Evolutionary conservation across 75 land plant species (phyloP).

Genomic region (Pinus taeda): DNA sequence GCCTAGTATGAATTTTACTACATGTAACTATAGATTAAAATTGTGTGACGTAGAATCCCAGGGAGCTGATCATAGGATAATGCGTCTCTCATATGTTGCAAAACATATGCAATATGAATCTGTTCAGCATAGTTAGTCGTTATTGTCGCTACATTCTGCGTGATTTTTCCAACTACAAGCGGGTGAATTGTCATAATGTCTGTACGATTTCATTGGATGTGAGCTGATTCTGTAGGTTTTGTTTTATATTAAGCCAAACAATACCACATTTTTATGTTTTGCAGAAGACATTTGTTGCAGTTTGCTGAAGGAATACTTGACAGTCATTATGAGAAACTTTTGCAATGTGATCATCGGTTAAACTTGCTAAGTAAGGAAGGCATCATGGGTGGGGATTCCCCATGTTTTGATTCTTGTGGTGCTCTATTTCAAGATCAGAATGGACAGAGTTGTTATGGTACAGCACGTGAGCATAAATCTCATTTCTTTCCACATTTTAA

Average conservation of each 20-base stretch:
- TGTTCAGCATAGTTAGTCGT: background rate
- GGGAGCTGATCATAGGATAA: no score
- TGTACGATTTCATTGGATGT: background rate
- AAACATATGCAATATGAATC: background rate
- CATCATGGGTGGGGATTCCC: background rate
- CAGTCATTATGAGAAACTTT: slow-evolving; percentile 75
- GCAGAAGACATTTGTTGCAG: slow-evolving; percentile 42
- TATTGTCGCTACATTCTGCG: background rate
- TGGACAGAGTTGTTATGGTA: background rate
- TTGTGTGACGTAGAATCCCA: background rate
- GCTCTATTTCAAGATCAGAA: background rate
- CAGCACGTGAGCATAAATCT: background rate
- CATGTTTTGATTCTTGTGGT: slow-evolving; percentile 1
- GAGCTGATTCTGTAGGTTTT: background rate
- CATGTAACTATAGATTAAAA: background rate
- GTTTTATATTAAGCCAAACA: background rate
- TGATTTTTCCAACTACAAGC: background rate
- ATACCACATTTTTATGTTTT: background rate
- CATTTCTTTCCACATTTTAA: background rate
- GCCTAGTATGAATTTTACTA: background rate
- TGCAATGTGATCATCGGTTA: slow-evolving; percentile 61
- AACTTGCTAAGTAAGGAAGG: slow-evolving; percentile 30
- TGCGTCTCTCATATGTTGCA: background rate
- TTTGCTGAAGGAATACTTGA: slow-evolving; percentile 66
- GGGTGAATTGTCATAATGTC: background rate